Conservation (phyloP, 1,284 basidiomycete species). For the Pseudozyma thailandica region DNA sequence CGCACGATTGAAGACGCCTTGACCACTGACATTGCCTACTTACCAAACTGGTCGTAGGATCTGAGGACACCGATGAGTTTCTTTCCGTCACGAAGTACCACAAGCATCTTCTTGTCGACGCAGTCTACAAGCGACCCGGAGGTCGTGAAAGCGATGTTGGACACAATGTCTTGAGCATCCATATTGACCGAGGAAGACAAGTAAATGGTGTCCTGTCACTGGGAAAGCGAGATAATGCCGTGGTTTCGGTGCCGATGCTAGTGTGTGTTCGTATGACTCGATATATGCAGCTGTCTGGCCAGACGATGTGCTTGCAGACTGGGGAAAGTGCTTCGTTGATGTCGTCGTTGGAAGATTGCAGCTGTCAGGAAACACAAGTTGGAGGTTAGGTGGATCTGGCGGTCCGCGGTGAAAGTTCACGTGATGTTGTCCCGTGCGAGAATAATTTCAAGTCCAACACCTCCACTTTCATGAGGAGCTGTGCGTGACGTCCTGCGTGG, state of each 20-base stretch:
- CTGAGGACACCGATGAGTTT: constrained; percentile 95
- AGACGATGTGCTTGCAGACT: too few relatives aligned
- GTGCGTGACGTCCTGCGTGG: neutral
- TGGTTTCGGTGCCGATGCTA: neutral
- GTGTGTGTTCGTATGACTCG: too few relatives aligned
- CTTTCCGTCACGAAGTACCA: constrained; percentile 92
- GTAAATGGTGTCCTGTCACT: neutral
- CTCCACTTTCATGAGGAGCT: constrained; percentile 17
- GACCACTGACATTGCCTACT: too few relatives aligned
- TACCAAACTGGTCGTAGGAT: constrained; percentile 99
- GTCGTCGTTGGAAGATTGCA: neutral
- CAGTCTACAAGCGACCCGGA: constrained; percentile 66
- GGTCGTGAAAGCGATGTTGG: constrained; percentile 67
- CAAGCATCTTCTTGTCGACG: constrained; percentile 86
- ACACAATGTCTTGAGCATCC: constrained; percentile 63
- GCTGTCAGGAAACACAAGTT: neutral
- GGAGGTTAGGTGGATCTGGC: constrained; percentile 1
- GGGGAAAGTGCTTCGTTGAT: neutral
- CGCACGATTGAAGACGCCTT: too few relatives aligned
- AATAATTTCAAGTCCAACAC: constrained; percentile 20
- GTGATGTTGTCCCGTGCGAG: constrained; percentile 29
- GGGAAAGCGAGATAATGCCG: neutral
- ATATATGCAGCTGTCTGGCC: too few relatives aligned
- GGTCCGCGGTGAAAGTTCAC: constrained; percentile 17
- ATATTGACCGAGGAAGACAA: constrained; percentile 22